Conservation (phyloP, 768 basidiomycete species). For the Tylopilus vinaceipallidus region DNA sequence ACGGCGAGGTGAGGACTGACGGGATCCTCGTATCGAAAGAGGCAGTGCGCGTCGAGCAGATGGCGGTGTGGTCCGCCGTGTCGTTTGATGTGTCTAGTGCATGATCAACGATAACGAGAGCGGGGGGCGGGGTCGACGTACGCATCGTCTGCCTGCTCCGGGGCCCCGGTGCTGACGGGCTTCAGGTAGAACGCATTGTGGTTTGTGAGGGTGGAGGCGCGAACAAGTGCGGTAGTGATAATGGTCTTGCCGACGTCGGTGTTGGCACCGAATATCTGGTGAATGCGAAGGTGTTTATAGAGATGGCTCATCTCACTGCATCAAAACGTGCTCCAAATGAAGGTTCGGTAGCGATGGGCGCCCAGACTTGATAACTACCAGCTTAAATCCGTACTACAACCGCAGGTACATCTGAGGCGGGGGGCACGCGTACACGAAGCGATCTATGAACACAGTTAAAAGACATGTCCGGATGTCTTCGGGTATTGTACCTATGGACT, state of each 20-base stretch:
- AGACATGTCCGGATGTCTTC: constrained; percentile 30
- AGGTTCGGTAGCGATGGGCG: no score
- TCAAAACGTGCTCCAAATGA: not conserved
- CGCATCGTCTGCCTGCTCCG: constrained; percentile 82
- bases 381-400: constrained; percentile 20
- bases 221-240: constrained; percentile 78
- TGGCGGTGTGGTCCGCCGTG: constrained; percentile 41
- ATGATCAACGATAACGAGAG: not conserved
- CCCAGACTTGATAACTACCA: no score
- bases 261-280: constrained; percentile 94
- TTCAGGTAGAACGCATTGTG: constrained; percentile 71
- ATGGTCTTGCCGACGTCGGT: constrained; percentile 97
- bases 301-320: constrained; percentile 65
- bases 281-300: constrained; percentile 80
- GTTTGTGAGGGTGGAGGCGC: constrained; percentile 63
- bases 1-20: constrained; percentile 93
- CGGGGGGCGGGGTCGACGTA: constrained; percentile 35
- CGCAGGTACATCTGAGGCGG: constrained; percentile 8
- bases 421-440: constrained; percentile 1
- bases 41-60: constrained; percentile 60
- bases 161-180: constrained; percentile 87
- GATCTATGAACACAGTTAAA: constrained; percentile 14
- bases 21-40: constrained; percentile 84
- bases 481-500: constrained; percentile 16
- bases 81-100: constrained; percentile 61